Conservation (phyloP, 2,329 filamentous ascomycete genomes). For the Colletotrichum tamarilloi region DNA sequence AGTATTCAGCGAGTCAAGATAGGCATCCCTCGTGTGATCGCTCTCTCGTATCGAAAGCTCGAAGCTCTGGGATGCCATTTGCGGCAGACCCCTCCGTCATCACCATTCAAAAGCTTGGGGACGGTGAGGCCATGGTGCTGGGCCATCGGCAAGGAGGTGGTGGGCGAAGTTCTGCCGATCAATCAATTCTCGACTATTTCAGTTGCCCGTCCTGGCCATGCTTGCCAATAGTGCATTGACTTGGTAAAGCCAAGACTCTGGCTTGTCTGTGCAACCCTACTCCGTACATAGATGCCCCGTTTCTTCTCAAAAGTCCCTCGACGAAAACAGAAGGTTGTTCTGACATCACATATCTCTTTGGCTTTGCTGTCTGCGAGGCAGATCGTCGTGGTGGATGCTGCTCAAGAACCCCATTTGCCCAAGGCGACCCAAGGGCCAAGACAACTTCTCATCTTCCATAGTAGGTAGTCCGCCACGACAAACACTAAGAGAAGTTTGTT, state of each 20-base stretch:
- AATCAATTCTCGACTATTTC: background rate
- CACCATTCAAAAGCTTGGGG: background rate
- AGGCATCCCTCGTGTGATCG: background rate
- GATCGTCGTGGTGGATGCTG: background rate
- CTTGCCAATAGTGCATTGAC: background rate
- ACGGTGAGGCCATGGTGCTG: background rate
- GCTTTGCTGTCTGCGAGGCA: background rate
- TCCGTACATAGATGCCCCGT: background rate
- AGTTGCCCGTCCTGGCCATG: slow-evolving; percentile 2
- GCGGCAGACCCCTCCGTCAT: background rate
- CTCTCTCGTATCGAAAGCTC: background rate
- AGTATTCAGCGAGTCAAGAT: background rate
- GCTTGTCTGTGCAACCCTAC: background rate
- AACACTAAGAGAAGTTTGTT: too few species aligned
- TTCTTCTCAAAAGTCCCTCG: background rate
- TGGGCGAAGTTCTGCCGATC: background rate
- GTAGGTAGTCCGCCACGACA: background rate
- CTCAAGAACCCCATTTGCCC: background rate
- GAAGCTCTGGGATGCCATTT: background rate
- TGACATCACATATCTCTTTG: background rate
- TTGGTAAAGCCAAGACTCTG: background rate
- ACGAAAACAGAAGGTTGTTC: slow-evolving; percentile 10
- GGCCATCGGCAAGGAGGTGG: background rate
- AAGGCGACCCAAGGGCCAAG: background rate
- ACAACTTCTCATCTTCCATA: too few species aligned